A percentile compares a stretch with the other conserved stretches of the same genome.
phyloP scores from a whole-genome alignment of 2,329 filamentous ascomycete species.

The Phialemonium atrogriseum region DNA sequence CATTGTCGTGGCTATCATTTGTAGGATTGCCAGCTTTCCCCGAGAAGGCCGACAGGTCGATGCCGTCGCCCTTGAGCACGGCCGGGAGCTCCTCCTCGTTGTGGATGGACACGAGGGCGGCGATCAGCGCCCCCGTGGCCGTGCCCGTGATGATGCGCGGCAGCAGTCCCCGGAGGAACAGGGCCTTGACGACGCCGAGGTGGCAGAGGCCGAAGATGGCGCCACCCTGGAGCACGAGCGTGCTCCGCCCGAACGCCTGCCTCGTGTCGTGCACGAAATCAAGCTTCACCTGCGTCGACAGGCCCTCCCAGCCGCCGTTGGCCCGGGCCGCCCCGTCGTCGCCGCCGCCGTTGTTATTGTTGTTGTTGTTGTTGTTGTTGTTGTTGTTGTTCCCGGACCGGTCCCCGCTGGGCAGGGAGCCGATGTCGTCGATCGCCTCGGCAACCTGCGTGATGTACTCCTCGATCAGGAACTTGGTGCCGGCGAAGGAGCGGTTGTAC shows the following conservation, averaged over 20 bases:
- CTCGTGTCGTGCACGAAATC: slow-evolving; percentile 81
- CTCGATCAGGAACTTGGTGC: slow-evolving; percentile 84
- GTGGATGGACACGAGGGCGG: slow-evolving; percentile 79
- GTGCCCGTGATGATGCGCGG: slow-evolving; percentile 89
- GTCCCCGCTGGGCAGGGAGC: slow-evolving; percentile 55
- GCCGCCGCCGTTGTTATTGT: not conserved
- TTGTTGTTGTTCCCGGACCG: too few species aligned
- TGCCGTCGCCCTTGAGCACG: slow-evolving; percentile 69
- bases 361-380: slow-evolving; percentile 1
- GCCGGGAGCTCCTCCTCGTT: slow-evolving; percentile 74
- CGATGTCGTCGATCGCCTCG: slow-evolving; percentile 72
- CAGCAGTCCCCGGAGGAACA: slow-evolving; percentile 71
- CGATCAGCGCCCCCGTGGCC: slow-evolving; percentile 82
- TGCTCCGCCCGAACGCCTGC: slow-evolving; percentile 80
- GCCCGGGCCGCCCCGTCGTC: not conserved
- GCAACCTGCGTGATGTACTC: slow-evolving; percentile 82
- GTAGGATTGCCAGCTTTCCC: slow-evolving; percentile 18
- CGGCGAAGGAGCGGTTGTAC: slow-evolving; percentile 78
- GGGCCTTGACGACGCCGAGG: slow-evolving; percentile 79
- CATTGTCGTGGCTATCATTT: slow-evolving; percentile 16
- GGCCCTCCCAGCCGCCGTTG: slow-evolving; percentile 4
- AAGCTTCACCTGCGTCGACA: slow-evolving; percentile 47
- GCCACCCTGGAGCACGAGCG: slow-evolving; percentile 79
- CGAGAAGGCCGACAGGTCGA: slow-evolving; percentile 75
- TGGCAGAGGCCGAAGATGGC: slow-evolving; percentile 89